Conservation (phyloP, 2,329 filamentous ascomycete genomes). For the Talaromyces pinophilus region DNA sequence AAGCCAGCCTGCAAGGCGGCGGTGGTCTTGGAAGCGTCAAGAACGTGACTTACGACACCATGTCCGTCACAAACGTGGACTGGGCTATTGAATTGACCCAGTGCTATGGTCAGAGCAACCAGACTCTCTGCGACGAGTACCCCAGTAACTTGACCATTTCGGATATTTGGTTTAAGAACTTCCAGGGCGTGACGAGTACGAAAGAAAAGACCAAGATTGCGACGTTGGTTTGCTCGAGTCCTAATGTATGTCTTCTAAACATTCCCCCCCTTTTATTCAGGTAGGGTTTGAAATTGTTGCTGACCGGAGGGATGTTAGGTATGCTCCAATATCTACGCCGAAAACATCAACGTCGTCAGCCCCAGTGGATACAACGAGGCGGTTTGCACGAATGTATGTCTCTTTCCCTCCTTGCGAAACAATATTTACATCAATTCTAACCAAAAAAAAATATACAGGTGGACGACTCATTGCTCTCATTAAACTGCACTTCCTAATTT, state of each 20-base stretch:
- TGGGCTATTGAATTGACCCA: slow-evolving; percentile 67
- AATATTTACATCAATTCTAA: not conserved
- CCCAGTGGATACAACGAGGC: slow-evolving; percentile 49
- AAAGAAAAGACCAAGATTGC: slow-evolving; percentile 49
- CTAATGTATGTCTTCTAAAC: slow-evolving; percentile 44
- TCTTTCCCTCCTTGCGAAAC: not conserved
- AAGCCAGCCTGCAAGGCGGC: slow-evolving; percentile 65
- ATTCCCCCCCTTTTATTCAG: no score
- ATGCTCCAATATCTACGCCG: slow-evolving; percentile 51
- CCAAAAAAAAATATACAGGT: slow-evolving; percentile 26
- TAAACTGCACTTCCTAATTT: slow-evolving; percentile 34
- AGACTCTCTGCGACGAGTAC: slow-evolving; percentile 61
- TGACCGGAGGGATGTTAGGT: slow-evolving; percentile 27
- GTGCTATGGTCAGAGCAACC: slow-evolving; percentile 64
- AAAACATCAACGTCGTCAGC: slow-evolving; percentile 51
- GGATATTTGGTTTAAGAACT: slow-evolving; percentile 49
- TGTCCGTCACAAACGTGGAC: slow-evolving; percentile 63
- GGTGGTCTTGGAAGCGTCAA: slow-evolving; percentile 63
- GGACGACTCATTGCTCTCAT: slow-evolving; percentile 37
- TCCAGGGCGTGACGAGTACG: slow-evolving; percentile 56
- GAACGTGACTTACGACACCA: slow-evolving; percentile 68
- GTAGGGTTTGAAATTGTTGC: not conserved
- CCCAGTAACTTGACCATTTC: slow-evolving; percentile 36
- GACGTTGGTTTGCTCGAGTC: slow-evolving; percentile 52
- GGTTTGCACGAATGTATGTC: slow-evolving; percentile 48